Percentiles rank a stretch among this genome's conserved stretches.
phyloP scores from a whole-genome alignment of 768 basidiomycete species.

The Rhizopogon sp. region DNA sequence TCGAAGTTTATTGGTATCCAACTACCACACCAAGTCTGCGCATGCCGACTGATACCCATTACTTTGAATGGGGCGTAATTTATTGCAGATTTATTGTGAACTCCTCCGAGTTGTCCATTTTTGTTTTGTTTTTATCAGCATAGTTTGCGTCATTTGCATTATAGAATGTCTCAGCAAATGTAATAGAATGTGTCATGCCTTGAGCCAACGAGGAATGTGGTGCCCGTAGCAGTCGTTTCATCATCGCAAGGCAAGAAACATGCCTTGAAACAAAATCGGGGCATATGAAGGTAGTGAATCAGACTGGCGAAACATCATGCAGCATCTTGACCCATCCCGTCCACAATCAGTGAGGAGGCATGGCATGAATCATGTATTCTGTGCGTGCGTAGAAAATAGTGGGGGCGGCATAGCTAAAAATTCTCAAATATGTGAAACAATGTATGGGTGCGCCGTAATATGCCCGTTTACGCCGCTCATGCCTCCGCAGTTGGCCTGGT shows the following conservation, averaged over 20 bases:
- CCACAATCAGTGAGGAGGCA: not conserved
- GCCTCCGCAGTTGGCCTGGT: slow-evolving; percentile 50
- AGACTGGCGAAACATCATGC: not conserved
- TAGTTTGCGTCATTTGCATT: too few species aligned
- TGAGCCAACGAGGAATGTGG: too few species aligned
- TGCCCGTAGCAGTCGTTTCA: too few species aligned
- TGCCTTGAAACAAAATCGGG: too few species aligned
- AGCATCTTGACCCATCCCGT: not conserved
- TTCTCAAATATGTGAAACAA: slow-evolving; percentile 12
- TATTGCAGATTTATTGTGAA: not conserved
- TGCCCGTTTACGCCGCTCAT: slow-evolving; percentile 20
- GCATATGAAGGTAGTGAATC: not conserved
- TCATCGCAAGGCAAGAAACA: too few species aligned
- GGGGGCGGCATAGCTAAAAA: slow-evolving; percentile 6
- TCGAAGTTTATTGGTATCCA: not conserved
- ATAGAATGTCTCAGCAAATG: too few species aligned
- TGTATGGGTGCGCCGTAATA: not conserved
- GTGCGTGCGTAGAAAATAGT: slow-evolving; percentile 1
- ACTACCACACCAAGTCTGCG: not conserved
- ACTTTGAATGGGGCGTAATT: not conserved
- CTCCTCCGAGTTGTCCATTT: not conserved
- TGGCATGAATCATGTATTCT: slow-evolving; percentile 16
- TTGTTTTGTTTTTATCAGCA: too few species aligned
- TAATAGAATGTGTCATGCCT: too few species aligned
- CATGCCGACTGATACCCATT: not conserved